phyloP scores from a whole-genome alignment of 306 rosid genomes.

The Casuarina equisetifolia region DNA sequence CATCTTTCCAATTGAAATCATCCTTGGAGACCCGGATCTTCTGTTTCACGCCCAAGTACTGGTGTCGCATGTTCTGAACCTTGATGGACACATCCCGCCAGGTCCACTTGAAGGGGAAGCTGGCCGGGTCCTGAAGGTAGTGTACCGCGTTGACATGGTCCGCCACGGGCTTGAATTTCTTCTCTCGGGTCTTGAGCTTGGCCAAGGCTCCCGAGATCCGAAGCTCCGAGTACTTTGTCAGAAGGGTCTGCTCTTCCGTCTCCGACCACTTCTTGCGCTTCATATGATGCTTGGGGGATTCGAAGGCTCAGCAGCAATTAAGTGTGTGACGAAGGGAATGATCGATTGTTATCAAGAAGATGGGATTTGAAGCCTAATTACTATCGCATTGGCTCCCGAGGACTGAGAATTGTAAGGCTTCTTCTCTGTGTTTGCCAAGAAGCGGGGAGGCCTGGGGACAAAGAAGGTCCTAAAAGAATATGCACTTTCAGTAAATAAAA shows the following conservation, averaged over 20 bases:
- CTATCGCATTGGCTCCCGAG: neutral
- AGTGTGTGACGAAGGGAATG: neutral
- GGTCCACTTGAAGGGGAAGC: conserved; percentile 87
- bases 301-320: neutral
- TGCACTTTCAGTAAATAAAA: too few species aligned
- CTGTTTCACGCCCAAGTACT: conserved; percentile 92
- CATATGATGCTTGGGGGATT: conserved; percentile 32
- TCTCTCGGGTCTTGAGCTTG: conserved; percentile 91
- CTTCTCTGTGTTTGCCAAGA: too few species aligned
- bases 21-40: conserved; percentile 70
- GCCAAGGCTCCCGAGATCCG: conserved; percentile 58
- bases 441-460: too few species aligned
- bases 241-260: conserved; percentile 75
- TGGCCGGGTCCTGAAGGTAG: conserved; percentile 57
- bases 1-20: conserved; percentile 85
- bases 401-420: too few species aligned
- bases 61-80: conserved; percentile 98
- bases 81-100: conserved; percentile 99
- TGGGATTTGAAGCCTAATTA: neutral
- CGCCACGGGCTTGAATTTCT: conserved; percentile 92
- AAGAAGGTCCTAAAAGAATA: too few species aligned
- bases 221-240: conserved; percentile 72
- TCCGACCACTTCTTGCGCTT: conserved; percentile 99
- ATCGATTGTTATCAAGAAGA: neutral
- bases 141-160: conserved; percentile 79